Evolutionary conservation across 2,329 filamentous ascomycete species (phyloP).

Genomic region (Hirsutella minnesotensis): DNA sequence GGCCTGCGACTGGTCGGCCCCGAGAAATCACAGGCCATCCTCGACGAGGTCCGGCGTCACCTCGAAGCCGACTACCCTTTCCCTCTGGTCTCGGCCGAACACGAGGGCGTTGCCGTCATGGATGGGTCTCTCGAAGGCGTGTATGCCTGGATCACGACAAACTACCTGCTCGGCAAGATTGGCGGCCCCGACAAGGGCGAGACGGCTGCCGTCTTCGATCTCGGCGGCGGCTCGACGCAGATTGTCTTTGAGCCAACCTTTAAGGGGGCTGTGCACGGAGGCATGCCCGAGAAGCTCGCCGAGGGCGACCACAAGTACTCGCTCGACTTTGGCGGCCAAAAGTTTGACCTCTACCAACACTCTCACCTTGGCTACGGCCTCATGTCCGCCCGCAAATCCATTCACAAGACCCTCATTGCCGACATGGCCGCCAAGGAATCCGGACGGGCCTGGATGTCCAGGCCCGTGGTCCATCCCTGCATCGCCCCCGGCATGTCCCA

Average conservation of each 20-base stretch:
- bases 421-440: constrained; percentile 52
- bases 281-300: constrained; percentile 73
- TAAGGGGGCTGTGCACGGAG: constrained; percentile 56
- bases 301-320: constrained; percentile 95
- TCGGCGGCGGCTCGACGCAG: constrained; percentile 93
- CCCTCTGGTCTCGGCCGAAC: constrained; percentile 76
- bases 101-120: constrained; percentile 91
- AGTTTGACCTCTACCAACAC: constrained; percentile 94
- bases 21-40: constrained; percentile 71
- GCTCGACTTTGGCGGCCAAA: constrained; percentile 76
- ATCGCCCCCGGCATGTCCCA: constrained; percentile 70
- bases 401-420: constrained; percentile 66
- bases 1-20: constrained; percentile 78
- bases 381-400: constrained; percentile 83
- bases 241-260: constrained; percentile 98
- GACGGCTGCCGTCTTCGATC: constrained; percentile 90
- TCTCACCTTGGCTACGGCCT: constrained; percentile 94
- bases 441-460: constrained; percentile 54
- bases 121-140: constrained; percentile 94
- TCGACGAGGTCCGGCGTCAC: constrained; percentile 71
- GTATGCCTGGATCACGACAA: constrained; percentile 97
- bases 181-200: constrained; percentile 80
- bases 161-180: constrained; percentile 97
- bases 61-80: constrained; percentile 89
- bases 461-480: constrained; percentile 73